These are phyloP conservation scores for Suillus variegatus DNA, from an alignment of 768 basidiomycete genomes.

Conservation along the genomic window DNA sequence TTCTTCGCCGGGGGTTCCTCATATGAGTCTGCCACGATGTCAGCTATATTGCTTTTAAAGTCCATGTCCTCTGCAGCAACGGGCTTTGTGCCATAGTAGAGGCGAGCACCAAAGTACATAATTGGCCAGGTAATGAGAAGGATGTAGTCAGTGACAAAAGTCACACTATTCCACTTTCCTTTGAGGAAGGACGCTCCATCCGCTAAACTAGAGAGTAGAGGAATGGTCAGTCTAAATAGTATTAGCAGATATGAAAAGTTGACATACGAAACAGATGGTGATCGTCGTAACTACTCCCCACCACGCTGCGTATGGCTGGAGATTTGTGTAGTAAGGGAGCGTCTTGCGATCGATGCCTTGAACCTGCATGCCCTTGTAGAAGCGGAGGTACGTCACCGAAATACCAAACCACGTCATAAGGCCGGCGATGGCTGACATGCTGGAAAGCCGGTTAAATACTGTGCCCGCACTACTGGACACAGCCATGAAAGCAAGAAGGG, in stretches of 20 bases:
- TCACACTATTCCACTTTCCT: slow-evolving; percentile 53
- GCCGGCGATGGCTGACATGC: slow-evolving; percentile 68
- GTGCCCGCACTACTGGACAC: slow-evolving; percentile 61
- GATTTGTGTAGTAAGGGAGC: slow-evolving; percentile 66
- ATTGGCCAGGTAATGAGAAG: slow-evolving; percentile 71
- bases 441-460: slow-evolving; percentile 81
- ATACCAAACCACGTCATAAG: slow-evolving; percentile 85
- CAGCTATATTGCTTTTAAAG: slow-evolving; percentile 68
- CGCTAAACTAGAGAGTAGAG: slow-evolving; percentile 46
- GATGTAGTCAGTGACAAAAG: slow-evolving; percentile 83
- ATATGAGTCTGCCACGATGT: slow-evolving; percentile 69
- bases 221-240: slow-evolving; percentile 36
- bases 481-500: slow-evolving; percentile 79
- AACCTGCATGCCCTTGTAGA: slow-evolving; percentile 76
- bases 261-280: slow-evolving; percentile 63
- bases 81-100: slow-evolving; percentile 36
- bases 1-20: slow-evolving; percentile 76
- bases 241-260: neutral
- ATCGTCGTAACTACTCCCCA: slow-evolving; percentile 37
- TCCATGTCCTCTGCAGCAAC: slow-evolving; percentile 72
- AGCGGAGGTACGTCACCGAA: slow-evolving; percentile 74
- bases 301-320: slow-evolving; percentile 82
- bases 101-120: slow-evolving; percentile 61
- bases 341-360: slow-evolving; percentile 75
- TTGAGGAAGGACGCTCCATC: slow-evolving; percentile 53